Evolutionary conservation across 1,284 basidiomycete species (phyloP).

Genomic region (Schizophyllum amplum): DNA sequence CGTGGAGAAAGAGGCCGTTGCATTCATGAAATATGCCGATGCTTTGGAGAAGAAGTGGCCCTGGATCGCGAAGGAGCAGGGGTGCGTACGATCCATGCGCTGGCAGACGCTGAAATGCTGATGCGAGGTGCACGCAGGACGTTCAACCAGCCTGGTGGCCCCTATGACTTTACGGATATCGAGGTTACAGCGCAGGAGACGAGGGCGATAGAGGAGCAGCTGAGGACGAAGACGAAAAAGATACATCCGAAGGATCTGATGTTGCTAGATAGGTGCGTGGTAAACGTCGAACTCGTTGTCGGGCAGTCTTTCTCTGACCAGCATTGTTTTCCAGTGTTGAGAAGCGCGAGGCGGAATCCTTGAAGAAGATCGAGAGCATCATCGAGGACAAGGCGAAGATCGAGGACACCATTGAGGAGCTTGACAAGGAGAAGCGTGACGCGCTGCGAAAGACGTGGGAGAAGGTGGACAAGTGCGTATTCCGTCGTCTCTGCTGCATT

Average conservation of each 20-base stretch:
- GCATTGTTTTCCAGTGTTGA: slow-evolving; percentile 60
- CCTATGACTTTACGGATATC: slow-evolving; percentile 74
- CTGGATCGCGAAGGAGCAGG: slow-evolving; percentile 86
- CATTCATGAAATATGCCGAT: slow-evolving; percentile 35
- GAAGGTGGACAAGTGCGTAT: slow-evolving; percentile 86
- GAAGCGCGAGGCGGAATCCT: slow-evolving; percentile 84
- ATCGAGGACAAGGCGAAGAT: slow-evolving; percentile 95
- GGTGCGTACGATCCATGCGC: slow-evolving; percentile 65
- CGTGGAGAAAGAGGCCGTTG: slow-evolving; percentile 45
- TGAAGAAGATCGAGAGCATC: slow-evolving; percentile 87
- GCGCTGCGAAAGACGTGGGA: slow-evolving; percentile 93
- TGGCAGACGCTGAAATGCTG: too few relatives aligned
- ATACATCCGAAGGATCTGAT: slow-evolving; percentile 94
- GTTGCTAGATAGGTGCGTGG: slow-evolving; percentile 87
- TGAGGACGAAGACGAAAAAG: slow-evolving; percentile 89
- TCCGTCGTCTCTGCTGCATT: neutral
- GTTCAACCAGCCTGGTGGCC: slow-evolving; percentile 79
- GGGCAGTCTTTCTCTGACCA: slow-evolving; percentile 4
- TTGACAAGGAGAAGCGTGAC: slow-evolving; percentile 92
- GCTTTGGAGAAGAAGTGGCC: slow-evolving; percentile 75
- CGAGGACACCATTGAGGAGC: slow-evolving; percentile 87
- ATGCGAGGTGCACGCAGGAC: too few relatives aligned
- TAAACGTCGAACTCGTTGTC: neutral
- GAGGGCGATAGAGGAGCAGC: slow-evolving; percentile 67
- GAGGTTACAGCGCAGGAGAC: slow-evolving; percentile 60